phyloP scores from a whole-genome alignment of 257 asterid genomes.

The Rubia yunnanensis region DNA sequence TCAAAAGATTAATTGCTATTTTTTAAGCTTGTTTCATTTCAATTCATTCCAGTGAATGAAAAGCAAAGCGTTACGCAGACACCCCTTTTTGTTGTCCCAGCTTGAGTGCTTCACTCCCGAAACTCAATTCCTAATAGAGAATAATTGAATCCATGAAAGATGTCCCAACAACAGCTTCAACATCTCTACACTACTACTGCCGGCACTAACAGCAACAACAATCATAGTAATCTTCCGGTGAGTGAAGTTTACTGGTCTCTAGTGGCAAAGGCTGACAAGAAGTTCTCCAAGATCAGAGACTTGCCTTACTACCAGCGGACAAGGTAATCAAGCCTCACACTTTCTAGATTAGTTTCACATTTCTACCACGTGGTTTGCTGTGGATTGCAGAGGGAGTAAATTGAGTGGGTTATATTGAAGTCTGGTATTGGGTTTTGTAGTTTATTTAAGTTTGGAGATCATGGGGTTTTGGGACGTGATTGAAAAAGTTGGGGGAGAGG shows the following conservation, averaged over 20 bases:
- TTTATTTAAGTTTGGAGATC: neutral
- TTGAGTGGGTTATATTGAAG: neutral
- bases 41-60: too few species aligned
- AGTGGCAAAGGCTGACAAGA: constrained; percentile 96
- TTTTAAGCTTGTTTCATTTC: too few species aligned
- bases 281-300: constrained; percentile 92
- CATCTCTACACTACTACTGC: constrained; percentile 16
- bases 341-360: neutral
- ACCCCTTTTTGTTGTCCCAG: neutral
- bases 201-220: constrained; percentile 11
- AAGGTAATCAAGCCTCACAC: constrained; percentile 30
- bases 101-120: neutral
- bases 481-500: neutral
- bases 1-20: too few species aligned
- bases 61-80: neutral
- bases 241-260: constrained; percentile 81
- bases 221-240: constrained; percentile 44
- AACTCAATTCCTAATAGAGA: neutral
- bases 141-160: constrained; percentile 19
- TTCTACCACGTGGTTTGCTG: constrained; percentile 6
- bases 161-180: constrained; percentile 57
- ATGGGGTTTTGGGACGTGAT: neutral
- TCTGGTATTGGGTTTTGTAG: neutral
- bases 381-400: neutral
- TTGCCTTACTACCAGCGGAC: constrained; percentile 85